phyloP scores from a whole-genome alignment of 2,329 filamentous ascomycete genomes.

The Kalmusia sp. region DNA sequence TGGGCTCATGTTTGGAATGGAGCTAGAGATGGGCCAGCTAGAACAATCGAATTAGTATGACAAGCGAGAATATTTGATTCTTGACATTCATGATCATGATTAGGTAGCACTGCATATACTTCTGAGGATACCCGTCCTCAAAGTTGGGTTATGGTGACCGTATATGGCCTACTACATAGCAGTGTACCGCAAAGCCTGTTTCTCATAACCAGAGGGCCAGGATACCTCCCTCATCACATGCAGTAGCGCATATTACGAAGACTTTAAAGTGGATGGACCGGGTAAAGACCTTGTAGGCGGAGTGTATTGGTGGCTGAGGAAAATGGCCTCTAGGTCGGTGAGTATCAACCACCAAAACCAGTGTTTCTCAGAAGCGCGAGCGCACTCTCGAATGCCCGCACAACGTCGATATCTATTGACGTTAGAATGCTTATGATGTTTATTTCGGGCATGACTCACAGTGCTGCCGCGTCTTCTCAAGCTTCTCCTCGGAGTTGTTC shows the following conservation, averaged over 20 bases:
- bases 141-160: background rate
- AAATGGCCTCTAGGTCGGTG: constrained; percentile 30
- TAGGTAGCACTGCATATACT: background rate
- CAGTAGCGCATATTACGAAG: background rate
- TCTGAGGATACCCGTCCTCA: background rate
- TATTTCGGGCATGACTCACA: too few relatives aligned
- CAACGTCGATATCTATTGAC: constrained; percentile 52
- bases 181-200: constrained; percentile 25
- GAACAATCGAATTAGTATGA: background rate
- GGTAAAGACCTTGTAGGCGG: background rate
- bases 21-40: background rate
- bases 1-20: background rate
- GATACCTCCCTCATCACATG: background rate
- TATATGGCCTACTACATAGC: constrained; percentile 18
- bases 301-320: constrained; percentile 21
- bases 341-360: constrained; percentile 34
- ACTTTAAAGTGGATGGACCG: background rate
- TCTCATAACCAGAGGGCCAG: constrained; percentile 4
- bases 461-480: constrained; percentile 79
- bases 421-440: too few relatives aligned
- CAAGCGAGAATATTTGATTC: too few relatives aligned
- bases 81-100: too few relatives aligned
- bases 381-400: constrained; percentile 58
- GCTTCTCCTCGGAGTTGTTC: constrained; percentile 72
- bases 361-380: constrained; percentile 50